phyloP scores from a whole-genome alignment of 2,329 filamentous ascomycete species.

The Fusarium chlamydosporum region DNA sequence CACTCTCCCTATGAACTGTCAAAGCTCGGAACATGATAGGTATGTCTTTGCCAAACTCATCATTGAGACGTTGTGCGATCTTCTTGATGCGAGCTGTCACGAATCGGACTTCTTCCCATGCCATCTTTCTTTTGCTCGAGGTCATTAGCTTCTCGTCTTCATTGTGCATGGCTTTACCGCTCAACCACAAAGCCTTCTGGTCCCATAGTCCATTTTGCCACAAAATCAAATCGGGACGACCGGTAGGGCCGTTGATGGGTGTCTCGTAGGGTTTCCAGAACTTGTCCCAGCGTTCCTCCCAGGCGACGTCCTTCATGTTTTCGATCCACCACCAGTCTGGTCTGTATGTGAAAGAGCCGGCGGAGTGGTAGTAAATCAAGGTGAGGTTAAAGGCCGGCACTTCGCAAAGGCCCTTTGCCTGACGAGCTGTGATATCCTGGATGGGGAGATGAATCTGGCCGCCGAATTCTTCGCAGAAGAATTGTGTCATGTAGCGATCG shows the following conservation, averaged over 20 bases:
- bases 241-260: constrained; percentile 32
- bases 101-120: constrained; percentile 39
- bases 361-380: constrained; percentile 24
- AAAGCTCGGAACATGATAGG: constrained; percentile 40
- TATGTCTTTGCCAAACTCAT: constrained; percentile 21
- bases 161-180: constrained; percentile 19
- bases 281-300: constrained; percentile 37
- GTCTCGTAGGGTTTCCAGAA: constrained; percentile 35
- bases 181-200: constrained; percentile 36
- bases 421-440: constrained; percentile 10
- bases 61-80: constrained; percentile 20
- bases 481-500: constrained; percentile 39
- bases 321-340: constrained; percentile 46
- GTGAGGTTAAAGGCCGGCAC: constrained; percentile 35
- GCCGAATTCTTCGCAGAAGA: constrained; percentile 38
- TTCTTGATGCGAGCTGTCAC: constrained; percentile 39
- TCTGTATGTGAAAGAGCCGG: constrained; percentile 38
- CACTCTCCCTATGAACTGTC: constrained; percentile 35
- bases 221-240: constrained; percentile 29
- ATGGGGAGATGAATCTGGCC: constrained; percentile 24
- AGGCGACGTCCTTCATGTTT: constrained; percentile 33
- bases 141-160: constrained; percentile 7
- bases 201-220: constrained; percentile 44
- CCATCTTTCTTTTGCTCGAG: constrained; percentile 27
- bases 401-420: constrained; percentile 28